Percentiles rank a stretch among this genome's conserved stretches.
Evolutionary conservation across 2,329 filamentous ascomycete species (phyloP).

Genomic region (Biscogniauxia marginata): DNA sequence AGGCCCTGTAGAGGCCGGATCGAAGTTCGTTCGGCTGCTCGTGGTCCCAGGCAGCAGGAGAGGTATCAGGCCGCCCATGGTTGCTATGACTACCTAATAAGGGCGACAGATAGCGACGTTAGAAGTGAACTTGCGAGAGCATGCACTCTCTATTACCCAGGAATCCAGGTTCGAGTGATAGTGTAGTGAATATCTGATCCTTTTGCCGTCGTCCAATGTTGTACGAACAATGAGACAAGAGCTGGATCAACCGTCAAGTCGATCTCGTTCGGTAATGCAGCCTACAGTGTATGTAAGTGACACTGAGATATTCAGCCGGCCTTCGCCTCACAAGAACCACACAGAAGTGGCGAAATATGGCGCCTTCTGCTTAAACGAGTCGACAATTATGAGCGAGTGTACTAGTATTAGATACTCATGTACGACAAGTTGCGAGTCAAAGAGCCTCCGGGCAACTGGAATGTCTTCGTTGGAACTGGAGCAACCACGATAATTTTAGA

Average conservation of each 20-base stretch:
- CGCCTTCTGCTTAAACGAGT: conserved; percentile 6
- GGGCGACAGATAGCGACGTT: not conserved
- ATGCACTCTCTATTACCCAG: not conserved
- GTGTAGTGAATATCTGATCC: conserved; percentile 5
- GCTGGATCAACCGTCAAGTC: conserved; percentile 9
- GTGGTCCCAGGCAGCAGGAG: conserved; percentile 23
- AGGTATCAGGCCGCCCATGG: conserved; percentile 29
- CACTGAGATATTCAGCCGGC: conserved; percentile 6
- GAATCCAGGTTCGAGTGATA: conserved; percentile 4
- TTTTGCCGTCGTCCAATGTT: conserved; percentile 5
- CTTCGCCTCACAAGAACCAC: conserved; percentile 10
- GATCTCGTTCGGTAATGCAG: conserved; percentile 19
- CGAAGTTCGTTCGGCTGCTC: conserved; percentile 8
- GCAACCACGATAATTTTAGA: conserved; percentile 4
- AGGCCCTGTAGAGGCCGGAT: conserved; percentile 8
- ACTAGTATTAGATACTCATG: conserved; percentile 8
- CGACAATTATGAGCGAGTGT: conserved; percentile 4
- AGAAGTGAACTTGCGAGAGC: not conserved
- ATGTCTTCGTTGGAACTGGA: conserved; percentile 4
- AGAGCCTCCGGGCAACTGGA: conserved; percentile 4
- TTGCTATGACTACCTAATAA: conserved; percentile 2
- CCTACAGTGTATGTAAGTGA: conserved; percentile 12
- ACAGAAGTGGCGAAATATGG: conserved; percentile 13
- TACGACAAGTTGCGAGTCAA: conserved; percentile 5
- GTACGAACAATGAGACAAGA: conserved; percentile 15